Base-by-base conservation (phyloP, 2,329 filamentous ascomycete species). In the Aspergillus tanneri region DNA sequence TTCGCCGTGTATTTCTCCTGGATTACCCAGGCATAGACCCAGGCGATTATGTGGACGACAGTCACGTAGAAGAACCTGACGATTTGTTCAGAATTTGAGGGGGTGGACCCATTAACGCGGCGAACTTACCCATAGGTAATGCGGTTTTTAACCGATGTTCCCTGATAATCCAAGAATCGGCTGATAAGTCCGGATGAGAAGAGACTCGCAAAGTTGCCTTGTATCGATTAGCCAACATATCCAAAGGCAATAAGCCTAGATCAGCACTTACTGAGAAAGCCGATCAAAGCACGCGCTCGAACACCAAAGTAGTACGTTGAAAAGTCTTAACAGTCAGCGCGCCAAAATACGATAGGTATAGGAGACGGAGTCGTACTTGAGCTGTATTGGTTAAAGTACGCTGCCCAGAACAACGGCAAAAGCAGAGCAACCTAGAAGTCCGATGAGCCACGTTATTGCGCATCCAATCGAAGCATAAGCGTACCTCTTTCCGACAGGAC, bases 21-120 rank as follows among this genome's bases (percentile, higher is more conserved):
- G 5, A 80, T 64, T 4, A 80, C 72, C 78, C 77, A 79, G 9
- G 64, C 76, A 50, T 80, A 80, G 2, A 73, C 63, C 77, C 77
- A 81, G 1, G 77, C 71, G 16, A 74, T 54, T 16, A 79, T 44
- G 52, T 80, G 77, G 48, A 70, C 52, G 9, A 66, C 52, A 4
- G 77, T 61, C 4, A 77, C 69, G 34, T 75, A 78, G 58, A 68
- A 78, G 54, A 74, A 79, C 9, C 60, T 63, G n/a, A 1, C 10
- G 5, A 2, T 12, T 41, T 3, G 10, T 35, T 34, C 35, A 19
- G 24, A 8, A 28, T 23, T 10, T 8, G 12, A n/a, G 9, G 19
- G 14, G 5, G 8, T 34, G 12, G 4, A 25, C 8, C 11, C 11
- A 16, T 11, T 4, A 25, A 12, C 12, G 3, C 35, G 7, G n/a